Evolutionary conservation across 768 basidiomycete species (phyloP), one percentile per base, ranked within the genome.

Genomic region (Boletus reticulatus): DNA sequence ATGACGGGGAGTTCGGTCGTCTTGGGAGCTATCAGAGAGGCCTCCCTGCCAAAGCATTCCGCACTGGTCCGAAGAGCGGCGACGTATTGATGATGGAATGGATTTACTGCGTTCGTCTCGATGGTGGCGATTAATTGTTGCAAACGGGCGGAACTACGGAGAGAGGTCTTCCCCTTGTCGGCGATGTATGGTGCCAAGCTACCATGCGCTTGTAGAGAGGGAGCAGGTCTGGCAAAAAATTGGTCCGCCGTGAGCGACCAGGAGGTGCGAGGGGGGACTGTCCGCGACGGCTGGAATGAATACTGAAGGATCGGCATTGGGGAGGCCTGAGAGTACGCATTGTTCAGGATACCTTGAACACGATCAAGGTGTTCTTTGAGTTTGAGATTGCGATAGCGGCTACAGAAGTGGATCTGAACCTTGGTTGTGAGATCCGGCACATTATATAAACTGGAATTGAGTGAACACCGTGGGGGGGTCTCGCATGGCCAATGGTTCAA

Each of bases 401-500:
- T 55, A 13, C 37, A 22, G n/a, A 69, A 68, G 37, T 57, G 11
- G 0, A 1, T 12, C 10, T 20, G 11, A 20, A 55, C n/a, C 0
- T 46, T 27, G 32, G 53, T 41, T 5, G 36, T 38, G 12, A 68
- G 27, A 0, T 20, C 2, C 6, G 19, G 2, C 16, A 61, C 29
- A 22, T 64, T 5, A n/a, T 66, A 63, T 10, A 17, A 43, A 8
- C 3, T 4, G 6, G 17, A 5, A 10, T 44, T 19, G 22, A 60
- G 57, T 9, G 48, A 50, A 19, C 32, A 31, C 2, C 0, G n/a
- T 13, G 62, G 62, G 4, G 63, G 51, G 12, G 43, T 58, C 43
- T 62, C 54, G 27, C 53, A 59, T 19, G 67, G 67, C 67, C 68
- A 68, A 41, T 51, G 43, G 4, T 27, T 3, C 5, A 56, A 17